Evolutionary conservation across 2,329 filamentous ascomycete species (phyloP).

Genomic region (Calonectria pseudoturangicola): DNA sequence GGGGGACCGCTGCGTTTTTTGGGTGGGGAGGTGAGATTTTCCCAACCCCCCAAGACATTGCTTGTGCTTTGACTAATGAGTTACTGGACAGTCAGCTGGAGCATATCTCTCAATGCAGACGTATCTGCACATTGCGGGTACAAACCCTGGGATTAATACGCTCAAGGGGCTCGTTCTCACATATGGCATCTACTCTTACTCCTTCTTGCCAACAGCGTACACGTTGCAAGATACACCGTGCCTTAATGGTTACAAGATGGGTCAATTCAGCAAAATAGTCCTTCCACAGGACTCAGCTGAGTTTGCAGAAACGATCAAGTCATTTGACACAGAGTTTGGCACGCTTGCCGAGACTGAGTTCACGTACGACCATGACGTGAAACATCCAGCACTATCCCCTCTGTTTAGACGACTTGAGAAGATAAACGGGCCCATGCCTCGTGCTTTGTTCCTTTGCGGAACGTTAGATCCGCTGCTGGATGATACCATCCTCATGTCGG

Average conservation of each 20-base stretch:
- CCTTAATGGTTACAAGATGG: constrained; percentile 1
- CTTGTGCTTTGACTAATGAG: not conserved
- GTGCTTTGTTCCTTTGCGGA: constrained; percentile 43
- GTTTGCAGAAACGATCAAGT: not conserved
- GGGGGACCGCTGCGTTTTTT: constrained; percentile 30
- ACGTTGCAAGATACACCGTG: constrained; percentile 26
- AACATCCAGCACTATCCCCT: constrained; percentile 31
- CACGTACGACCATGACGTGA: constrained; percentile 23
- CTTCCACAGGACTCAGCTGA: constrained; percentile 8
- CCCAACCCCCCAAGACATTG: not conserved
- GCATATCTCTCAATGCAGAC: constrained; percentile 30
- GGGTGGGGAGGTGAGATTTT: constrained; percentile 35
- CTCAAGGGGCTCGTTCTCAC: constrained; percentile 23
- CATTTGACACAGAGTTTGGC: constrained; percentile 29
- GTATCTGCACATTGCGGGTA: constrained; percentile 22
- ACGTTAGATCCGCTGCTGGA: constrained; percentile 43
- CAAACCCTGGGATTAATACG: not conserved
- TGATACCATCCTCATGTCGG: constrained; percentile 44
- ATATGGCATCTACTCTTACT: constrained; percentile 25
- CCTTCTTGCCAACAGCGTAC: constrained; percentile 17
- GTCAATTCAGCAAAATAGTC: constrained; percentile 10
- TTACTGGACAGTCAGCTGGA: constrained; percentile 24
- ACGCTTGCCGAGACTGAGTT: constrained; percentile 10
- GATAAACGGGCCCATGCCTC: constrained; percentile 26
- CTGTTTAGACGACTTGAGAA: constrained; percentile 33